phyloP scores from a whole-genome alignment of 768 basidiomycete genomes.

The Cyclocybe cylindracea region DNA sequence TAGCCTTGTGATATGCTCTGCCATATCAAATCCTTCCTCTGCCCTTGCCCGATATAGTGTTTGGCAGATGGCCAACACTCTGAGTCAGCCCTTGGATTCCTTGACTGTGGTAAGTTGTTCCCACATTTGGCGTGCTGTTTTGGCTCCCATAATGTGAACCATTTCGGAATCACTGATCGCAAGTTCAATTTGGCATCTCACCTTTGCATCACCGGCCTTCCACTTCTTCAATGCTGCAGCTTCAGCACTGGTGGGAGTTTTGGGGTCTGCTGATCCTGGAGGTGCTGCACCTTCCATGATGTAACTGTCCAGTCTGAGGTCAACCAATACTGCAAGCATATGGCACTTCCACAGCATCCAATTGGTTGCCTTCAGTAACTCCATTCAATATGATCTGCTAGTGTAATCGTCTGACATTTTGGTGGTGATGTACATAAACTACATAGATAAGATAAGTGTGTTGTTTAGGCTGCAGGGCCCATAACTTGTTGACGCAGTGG shows the following conservation, averaged over 20 bases:
- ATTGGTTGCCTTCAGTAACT: slow-evolving; percentile 25
- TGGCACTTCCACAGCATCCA: slow-evolving; percentile 28
- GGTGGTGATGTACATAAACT: not conserved
- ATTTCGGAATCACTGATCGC: slow-evolving; percentile 23
- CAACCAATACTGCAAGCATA: slow-evolving; percentile 25
- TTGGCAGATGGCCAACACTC: slow-evolving; percentile 20
- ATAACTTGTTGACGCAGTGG: slow-evolving; percentile 26
- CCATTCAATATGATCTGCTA: slow-evolving; percentile 18
- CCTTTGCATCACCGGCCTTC: slow-evolving; percentile 20
- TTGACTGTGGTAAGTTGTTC: slow-evolving; percentile 24
- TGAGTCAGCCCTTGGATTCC: slow-evolving; percentile 23
- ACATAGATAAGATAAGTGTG: not conserved
- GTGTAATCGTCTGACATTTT: slow-evolving; percentile 15
- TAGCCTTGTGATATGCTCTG: slow-evolving; percentile 22
- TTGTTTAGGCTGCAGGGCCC: slow-evolving; percentile 25
- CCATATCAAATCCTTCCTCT: slow-evolving; percentile 26
- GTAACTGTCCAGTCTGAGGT: slow-evolving; percentile 25
- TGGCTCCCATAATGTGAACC: slow-evolving; percentile 25
- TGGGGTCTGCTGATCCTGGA: slow-evolving; percentile 15
- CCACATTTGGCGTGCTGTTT: slow-evolving; percentile 25
- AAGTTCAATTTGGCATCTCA: slow-evolving; percentile 20
- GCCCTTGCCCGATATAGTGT: slow-evolving; percentile 21
- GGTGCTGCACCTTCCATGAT: slow-evolving; percentile 15
- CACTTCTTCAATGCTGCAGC: slow-evolving; percentile 8
- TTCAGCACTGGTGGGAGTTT: slow-evolving; percentile 13